Evolutionary conservation across 805 yeast species (phyloP).

Genomic region (Pichia nanzhaoensis): DNA sequence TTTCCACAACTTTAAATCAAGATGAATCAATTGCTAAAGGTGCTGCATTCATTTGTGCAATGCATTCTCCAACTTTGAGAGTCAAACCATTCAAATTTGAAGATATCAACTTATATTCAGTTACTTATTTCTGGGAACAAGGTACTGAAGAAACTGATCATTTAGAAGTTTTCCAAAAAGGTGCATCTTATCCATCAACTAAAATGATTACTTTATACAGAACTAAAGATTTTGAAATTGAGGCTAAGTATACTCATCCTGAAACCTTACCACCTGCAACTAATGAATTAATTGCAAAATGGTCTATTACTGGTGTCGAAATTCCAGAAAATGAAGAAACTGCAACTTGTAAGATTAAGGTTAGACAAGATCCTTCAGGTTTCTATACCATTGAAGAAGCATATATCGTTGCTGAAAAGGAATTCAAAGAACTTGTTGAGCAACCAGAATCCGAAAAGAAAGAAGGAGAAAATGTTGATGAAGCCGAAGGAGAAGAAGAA

Average conservation of each 20-base stretch:
- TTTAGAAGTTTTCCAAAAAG: constrained; percentile 94
- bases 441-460: constrained; percentile 36
- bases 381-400: constrained; percentile 91
- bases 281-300: constrained; percentile 62
- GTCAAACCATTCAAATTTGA: constrained; percentile 98
- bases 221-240: constrained; percentile 77
- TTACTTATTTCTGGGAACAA: constrained; percentile 92
- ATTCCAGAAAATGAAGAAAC: constrained; percentile 69
- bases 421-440: constrained; percentile 83
- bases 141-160: constrained; percentile 87
- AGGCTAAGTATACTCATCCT: constrained; percentile 78
- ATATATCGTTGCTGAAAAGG: constrained; percentile 86
- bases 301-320: constrained; percentile 82
- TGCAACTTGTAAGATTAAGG: constrained; percentile 83
- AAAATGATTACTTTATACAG: constrained; percentile 93
- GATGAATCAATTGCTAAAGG: constrained; percentile 99
- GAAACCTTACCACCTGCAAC: constrained; percentile 67
- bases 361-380: constrained; percentile 96
- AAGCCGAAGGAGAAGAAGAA: constrained; percentile 28
- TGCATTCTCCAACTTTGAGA: constrained; percentile 97
- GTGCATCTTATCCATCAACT: constrained; percentile 89
- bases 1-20: constrained; percentile 94
- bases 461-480: constrained; percentile 26
- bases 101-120: constrained; percentile 87
- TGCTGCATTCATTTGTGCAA: constrained; percentile 97